Percentiles rank a stretch among this genome's conserved stretches.
These are phyloP conservation scores for Spinellus fusiger DNA, from an alignment of 192 early-diverging fungal genomes.

Conservation along the genomic window DNA sequence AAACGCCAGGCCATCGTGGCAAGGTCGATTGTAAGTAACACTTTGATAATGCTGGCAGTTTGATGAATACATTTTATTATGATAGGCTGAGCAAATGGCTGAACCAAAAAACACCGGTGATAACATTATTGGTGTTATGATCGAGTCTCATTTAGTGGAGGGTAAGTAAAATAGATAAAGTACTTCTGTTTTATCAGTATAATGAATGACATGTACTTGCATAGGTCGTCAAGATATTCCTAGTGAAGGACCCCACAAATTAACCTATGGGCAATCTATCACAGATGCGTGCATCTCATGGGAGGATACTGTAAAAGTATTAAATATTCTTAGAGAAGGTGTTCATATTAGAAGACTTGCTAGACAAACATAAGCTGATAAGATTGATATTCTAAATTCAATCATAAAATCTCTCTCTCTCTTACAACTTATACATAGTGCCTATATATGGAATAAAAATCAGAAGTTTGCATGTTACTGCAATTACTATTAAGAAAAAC, in stretches of 20 bases:
- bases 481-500: too few relatives aligned
- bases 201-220: neutral
- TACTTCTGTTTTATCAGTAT: neutral
- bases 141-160: conserved; percentile 88
- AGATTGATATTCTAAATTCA: neutral
- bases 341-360: conserved; percentile 57
- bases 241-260: conserved; percentile 58
- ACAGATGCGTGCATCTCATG: conserved; percentile 94
- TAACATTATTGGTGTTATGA: conserved; percentile 88
- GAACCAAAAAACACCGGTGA: conserved; percentile 57
- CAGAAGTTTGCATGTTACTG: too few relatives aligned
- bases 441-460: too few relatives aligned
- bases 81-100: conserved; percentile 49
- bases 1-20: conserved; percentile 80
- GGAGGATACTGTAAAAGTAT: conserved; percentile 77
- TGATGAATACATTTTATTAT: neutral
- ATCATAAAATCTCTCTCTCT: too few relatives aligned
- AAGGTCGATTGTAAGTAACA: conserved; percentile 43
- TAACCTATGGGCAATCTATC: conserved; percentile 83
- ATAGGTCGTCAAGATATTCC: conserved; percentile 64
- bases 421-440: too few relatives aligned
- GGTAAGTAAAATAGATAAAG: conserved; percentile 28
- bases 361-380: neutral
- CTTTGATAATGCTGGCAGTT: neutral
- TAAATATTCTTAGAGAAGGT: conserved; percentile 68